Evolutionary conservation across 148 eudicot species (phyloP).

Genomic region (Rhododendron molle): DNA sequence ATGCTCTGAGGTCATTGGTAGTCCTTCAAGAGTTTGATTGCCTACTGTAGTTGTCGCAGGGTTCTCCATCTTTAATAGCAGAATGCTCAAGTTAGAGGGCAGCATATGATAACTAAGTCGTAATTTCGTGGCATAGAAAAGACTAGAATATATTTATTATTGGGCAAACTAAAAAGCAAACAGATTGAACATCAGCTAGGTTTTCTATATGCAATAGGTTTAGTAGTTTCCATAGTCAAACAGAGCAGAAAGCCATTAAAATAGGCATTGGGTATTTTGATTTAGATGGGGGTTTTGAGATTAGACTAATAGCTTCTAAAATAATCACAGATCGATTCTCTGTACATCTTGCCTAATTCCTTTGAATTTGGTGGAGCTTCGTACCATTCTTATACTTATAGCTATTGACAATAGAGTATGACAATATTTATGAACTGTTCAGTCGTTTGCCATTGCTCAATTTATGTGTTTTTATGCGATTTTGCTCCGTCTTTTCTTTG

Average conservation of each 20-base stretch:
- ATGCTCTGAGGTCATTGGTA: constrained; percentile 25
- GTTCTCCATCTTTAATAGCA: constrained; percentile 28
- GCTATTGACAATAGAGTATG: too few species aligned
- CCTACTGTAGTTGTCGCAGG: constrained; percentile 17
- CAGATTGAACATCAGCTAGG: neutral
- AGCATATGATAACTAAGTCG: neutral
- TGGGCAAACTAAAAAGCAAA: neutral
- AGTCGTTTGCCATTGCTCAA: too few species aligned
- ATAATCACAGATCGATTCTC: too few species aligned
- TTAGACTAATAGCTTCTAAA: too few species aligned
- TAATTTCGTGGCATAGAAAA: neutral
- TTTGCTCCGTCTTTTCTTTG: too few species aligned
- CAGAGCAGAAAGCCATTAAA: neutral
- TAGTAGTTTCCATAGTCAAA: neutral
- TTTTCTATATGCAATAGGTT: neutral
- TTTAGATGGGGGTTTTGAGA: too few species aligned
- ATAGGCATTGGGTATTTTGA: too few species aligned
- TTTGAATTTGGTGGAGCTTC: too few species aligned
- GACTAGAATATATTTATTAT: neutral
- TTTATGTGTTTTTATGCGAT: too few species aligned
- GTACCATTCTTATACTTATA: too few species aligned
- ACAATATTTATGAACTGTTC: too few species aligned
- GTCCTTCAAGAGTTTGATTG: constrained; percentile 26
- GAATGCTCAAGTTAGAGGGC: neutral
- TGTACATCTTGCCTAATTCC: too few species aligned